Base-by-base conservation (phyloP, 148 eudicot species). In the Cornus florida region DNA sequence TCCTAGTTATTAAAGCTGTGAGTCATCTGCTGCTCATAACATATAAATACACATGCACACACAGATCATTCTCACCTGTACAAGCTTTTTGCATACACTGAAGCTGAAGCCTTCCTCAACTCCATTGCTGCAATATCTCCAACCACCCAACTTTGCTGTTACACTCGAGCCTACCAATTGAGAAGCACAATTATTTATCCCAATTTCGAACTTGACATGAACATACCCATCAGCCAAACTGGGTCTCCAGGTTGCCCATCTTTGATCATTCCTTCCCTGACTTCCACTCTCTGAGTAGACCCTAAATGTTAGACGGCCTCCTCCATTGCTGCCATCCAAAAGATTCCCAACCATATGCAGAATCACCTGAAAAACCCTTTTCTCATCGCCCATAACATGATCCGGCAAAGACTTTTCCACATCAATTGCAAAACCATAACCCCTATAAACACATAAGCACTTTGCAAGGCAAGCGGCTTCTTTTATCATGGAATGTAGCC, bases 291-390 rank as follows among this genome's bases (percentile, higher is more conserved):
- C 88, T 24, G 88, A 81, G 72, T 71, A 81, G 12, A 81, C 92
- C 59, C 87, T 81, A 48, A 93, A 79, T 19, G 64, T 78, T 70
- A 93, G 73, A 59, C 69, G 81, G 67, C 90, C 93, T 33, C 91
- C 88, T 39, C 82, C 81, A 33, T 59, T 78, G 41, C 87, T 85
- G 53, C 85, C 86, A 57, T 85, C 86, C 80, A 91, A 80, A 73
- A 91, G 84, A 76, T 87, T 87, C 6, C 97, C 92, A 39, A 93
- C 90, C 93, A 93, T 87, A 81, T 93, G 92, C 78, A 93, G 65
- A 43, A 93, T 83, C 48, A 91, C 94, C 86, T 93, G 97, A 79
- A 93, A 86, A 9, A 91, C 87, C 72, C 97, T 79, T 81, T 88
- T 88, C 72, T 89, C 94, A 67, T 93, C 94, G 24, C 97, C 97